Evolutionary conservation across 225 moss, liverwort and hornwort species (phyloP), one percentile per base, ranked within the genome.

Genomic region (Physcomitrellopsis africana): DNA sequence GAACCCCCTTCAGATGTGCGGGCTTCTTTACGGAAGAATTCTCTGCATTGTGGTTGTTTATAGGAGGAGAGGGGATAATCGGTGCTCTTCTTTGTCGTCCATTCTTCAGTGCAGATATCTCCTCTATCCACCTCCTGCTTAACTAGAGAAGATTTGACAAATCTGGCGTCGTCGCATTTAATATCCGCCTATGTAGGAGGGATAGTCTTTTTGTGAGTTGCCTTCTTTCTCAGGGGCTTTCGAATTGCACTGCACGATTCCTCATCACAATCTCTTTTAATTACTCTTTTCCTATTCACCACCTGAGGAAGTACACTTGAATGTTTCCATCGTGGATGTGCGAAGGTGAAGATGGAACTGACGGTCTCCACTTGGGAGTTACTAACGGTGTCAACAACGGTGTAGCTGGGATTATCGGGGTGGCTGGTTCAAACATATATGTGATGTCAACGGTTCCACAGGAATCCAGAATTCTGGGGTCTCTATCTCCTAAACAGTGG

Each of bases 171-270:
- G n/a, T n/a, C 75, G 72, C 74, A 72, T 65, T 82, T 82, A 19
- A 69, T 60, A 55, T 84, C 81, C 23, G 58, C 55, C 76, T 81
- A 54, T 69, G 77, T 72, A 81, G 59, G 62, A 82, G 74, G 26
- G 87, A 87, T 46, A 77, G 80, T 74, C 60, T 87, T 87, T 20
- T 82, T 82, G 82, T 87, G 87, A 75, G 77, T 77, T 43, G 82
- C 60, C 74, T 80, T 82, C 61, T 84, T 87, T 72, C 80, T 87
- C 3, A 72, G 82, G 65, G 87, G 80, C 72, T 82, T 87, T 16
- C 74, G 67, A 69, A 77, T 70, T 60, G 56, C 73, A 73, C 59
- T 52, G 23, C 26, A 60, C 9, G 62, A 27, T 70, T 84, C 84
- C 64, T 55, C 53, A 42, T 68, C 52, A 37, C 76, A 82, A 23